A percentile compares a stretch with the other conserved stretches of the same genome.
Evolutionary conservation across 495 filamentous ascomycete species (phyloP).

Genomic region (Durotheca rogersii): DNA sequence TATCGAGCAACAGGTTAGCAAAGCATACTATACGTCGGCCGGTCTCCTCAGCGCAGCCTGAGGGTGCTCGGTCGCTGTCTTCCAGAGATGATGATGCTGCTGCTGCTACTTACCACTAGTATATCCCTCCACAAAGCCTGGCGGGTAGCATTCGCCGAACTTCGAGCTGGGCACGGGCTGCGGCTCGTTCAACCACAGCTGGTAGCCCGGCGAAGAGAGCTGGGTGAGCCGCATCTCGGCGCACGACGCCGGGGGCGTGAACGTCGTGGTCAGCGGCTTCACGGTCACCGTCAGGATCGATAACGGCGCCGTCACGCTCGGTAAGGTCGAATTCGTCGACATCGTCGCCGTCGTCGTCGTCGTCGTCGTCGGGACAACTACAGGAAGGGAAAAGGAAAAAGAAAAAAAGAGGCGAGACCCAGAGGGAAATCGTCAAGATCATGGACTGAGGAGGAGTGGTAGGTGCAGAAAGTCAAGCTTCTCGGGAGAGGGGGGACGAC

Average conservation of each 20-base stretch:
- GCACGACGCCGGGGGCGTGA: slow-evolving; percentile 25
- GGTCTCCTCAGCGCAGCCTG: no score
- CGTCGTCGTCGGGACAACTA: neutral
- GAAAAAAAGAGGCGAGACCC: neutral
- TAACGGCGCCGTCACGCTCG: neutral
- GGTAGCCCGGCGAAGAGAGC: slow-evolving; percentile 23
- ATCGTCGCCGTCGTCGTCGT: neutral
- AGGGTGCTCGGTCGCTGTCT: no score
- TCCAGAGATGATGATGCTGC: no score
- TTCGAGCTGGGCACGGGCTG: slow-evolving; percentile 17
- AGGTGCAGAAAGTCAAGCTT: no score
- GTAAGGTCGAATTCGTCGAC: neutral
- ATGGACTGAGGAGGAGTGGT: no score
- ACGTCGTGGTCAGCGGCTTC: slow-evolving; percentile 21
- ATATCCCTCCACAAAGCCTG: slow-evolving; percentile 21
- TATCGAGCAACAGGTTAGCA: slow-evolving; percentile 13
- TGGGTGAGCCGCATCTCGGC: slow-evolving; percentile 22
- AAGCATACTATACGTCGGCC: no score
- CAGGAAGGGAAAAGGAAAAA: neutral
- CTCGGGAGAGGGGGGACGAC: no score
- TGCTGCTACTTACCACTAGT: slow-evolving; percentile 29
- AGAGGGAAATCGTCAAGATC: no score
- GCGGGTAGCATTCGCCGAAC: slow-evolving; percentile 27
- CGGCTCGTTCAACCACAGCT: slow-evolving; percentile 28
- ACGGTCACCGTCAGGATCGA: slow-evolving; percentile 16